Base-by-base conservation (phyloP, 768 basidiomycete species). In the Hypholoma sublateritium region DNA sequence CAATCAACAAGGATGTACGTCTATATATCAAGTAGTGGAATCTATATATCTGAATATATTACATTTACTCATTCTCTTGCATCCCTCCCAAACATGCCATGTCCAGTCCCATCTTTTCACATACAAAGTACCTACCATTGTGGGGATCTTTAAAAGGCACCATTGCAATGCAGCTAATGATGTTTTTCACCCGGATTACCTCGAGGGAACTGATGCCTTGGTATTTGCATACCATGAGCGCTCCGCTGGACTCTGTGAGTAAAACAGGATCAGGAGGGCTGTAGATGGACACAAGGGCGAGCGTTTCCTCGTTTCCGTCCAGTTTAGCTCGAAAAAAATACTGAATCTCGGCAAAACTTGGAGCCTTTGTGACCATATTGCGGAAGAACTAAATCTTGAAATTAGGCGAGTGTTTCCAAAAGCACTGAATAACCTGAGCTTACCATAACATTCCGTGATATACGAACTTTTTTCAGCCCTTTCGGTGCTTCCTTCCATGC, bases 401-500 rank as follows among this genome's bases (percentile, higher is more conserved):
- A 42, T n/a, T 7, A n/a, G 36, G 17, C 57, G 19, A 50, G 51
- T 13, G 37, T 16, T 4, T 46, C 47, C 8, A 43, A 22, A 2
- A 25, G 45, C 9, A 6, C 16, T 42, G 2, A 42, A 6, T 50
- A 50, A 42, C 9, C 16, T 8, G 2, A 45, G 24, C 51, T 17
- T 45, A 58, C 63, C 59, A 52, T 62, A 2, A 62, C 22, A 59
- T 62, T 62, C 22, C 57, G 28, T 46, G 64, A 45, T 14, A 43
- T 52, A 1, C 59, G 42, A 19, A 55, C 24, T n/a, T 60, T 56
- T 8, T 28, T 8, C 16, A 46, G 22, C 9, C 45, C 45, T 22
- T 54, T 39, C 12, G 35, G 34, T 5, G 39, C 48, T 28, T 64
- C 62, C 9, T 54, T 59, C 54, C 35, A 60, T 8, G 50, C 44